phyloP scores from a whole-genome alignment of 495 filamentous ascomycete species.

The Tricharina praecox region DNA sequence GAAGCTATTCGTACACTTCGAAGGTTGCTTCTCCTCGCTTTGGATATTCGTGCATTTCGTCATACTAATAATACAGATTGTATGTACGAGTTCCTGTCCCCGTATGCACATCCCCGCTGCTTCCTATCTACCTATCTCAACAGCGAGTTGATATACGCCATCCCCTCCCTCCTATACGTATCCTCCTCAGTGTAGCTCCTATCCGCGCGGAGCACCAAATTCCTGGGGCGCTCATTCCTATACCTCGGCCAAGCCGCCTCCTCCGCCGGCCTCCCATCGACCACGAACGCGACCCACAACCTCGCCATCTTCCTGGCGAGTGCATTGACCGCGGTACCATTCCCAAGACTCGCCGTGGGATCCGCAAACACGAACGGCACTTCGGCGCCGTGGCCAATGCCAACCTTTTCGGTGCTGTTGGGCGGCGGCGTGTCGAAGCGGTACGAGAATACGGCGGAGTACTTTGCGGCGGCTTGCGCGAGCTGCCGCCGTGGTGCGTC shows the following conservation, averaged over 20 bases:
- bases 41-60: no score
- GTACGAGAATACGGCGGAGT: conserved; percentile 38
- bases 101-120: no score
- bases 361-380: conserved; percentile 28
- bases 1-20: no score
- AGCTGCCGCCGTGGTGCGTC: conserved; percentile 39
- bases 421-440: conserved; percentile 40
- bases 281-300: conserved; percentile 40
- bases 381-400: conserved; percentile 37
- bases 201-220: conserved; percentile 32
- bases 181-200: conserved; percentile 29
- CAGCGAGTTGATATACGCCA: conserved; percentile 31
- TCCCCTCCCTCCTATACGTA: conserved; percentile 30
- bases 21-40: no score
- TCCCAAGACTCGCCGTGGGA: conserved; percentile 30
- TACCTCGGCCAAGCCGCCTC: conserved; percentile 23
- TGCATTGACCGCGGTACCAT: conserved; percentile 33
- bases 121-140: conserved; percentile 16
- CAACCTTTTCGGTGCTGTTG: conserved; percentile 22
- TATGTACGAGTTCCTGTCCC: no score
- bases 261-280: conserved; percentile 32
- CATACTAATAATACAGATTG: no score
- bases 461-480: conserved; percentile 35
- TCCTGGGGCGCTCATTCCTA: conserved; percentile 22
- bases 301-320: conserved; percentile 37